phyloP scores from a whole-genome alignment of 2,329 filamentous ascomycete species.

The Teratosphaeria zuluensis region DNA sequence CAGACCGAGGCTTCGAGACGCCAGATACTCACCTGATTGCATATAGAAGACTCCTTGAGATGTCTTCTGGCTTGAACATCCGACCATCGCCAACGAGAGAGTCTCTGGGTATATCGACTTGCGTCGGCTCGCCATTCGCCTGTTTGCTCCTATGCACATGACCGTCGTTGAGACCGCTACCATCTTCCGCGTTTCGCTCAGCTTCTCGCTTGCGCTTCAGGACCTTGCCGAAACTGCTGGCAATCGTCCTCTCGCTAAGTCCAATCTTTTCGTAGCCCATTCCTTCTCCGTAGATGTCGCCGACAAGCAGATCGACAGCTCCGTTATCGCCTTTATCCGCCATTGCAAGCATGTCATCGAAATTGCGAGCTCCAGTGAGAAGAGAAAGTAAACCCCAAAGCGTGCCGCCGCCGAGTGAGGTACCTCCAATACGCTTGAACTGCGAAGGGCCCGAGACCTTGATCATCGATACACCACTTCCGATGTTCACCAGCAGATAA shows the following conservation, averaged over 20 bases:
- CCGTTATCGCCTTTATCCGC: conserved; percentile 87
- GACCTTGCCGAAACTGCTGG: conserved; percentile 92
- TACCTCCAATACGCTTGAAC: conserved; percentile 86
- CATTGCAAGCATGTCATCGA: conserved; percentile 93
- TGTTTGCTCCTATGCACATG: conserved; percentile 29
- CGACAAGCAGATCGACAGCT: conserved; percentile 90
- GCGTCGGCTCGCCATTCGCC: conserved; percentile 2
- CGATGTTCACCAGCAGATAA: conserved; percentile 96
- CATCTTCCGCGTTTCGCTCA: conserved; percentile 68
- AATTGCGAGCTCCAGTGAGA: conserved; percentile 85
- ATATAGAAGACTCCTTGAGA: conserved; percentile 83
- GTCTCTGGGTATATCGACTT: conserved; percentile 22
- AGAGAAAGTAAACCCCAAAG: conserved; percentile 91
- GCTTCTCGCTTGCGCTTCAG: conserved; percentile 84
- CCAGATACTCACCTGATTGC: conserved; percentile 54
- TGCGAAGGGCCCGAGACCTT: conserved; percentile 85
- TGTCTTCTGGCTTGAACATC: conserved; percentile 70
- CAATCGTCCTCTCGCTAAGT: conserved; percentile 89
- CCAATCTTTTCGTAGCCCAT: conserved; percentile 94
- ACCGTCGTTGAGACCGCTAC: conserved; percentile 47
- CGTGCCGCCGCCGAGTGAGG: conserved; percentile 90
- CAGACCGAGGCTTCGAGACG: background rate
- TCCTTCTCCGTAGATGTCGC: conserved; percentile 96
- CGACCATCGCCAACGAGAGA: conserved; percentile 30
- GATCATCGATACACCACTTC: conserved; percentile 92